Evolutionary conservation across 1,284 basidiomycete species (phyloP).

Genomic region (Neolentinus lepideus): DNA sequence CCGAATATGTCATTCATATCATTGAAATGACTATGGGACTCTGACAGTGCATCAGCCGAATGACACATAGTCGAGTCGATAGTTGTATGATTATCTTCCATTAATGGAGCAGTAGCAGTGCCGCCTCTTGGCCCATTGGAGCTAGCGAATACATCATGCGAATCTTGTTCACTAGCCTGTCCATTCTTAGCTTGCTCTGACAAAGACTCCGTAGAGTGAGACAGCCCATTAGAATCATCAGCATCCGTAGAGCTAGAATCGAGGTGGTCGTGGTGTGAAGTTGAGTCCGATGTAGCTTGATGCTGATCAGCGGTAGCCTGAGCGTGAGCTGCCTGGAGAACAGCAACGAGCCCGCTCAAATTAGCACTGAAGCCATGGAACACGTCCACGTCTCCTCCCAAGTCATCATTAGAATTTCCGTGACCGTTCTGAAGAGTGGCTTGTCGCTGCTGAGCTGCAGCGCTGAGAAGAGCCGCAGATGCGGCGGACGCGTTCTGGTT

Average conservation of each 20-base stretch:
- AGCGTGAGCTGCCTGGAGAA: slow-evolving; percentile 66
- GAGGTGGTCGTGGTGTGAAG: not conserved
- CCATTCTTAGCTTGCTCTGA: not conserved
- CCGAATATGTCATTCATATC: slow-evolving; percentile 72
- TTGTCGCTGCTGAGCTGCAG: slow-evolving; percentile 56
- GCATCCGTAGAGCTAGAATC: not conserved
- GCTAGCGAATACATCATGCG: not conserved
- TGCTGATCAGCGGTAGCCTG: slow-evolving; percentile 13
- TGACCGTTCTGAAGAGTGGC: slow-evolving; percentile 26
- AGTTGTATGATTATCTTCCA: not conserved
- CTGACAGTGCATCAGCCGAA: slow-evolving; percentile 25
- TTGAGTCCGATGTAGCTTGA: not conserved
- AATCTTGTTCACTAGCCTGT: not conserved
- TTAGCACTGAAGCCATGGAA: slow-evolving; percentile 32
- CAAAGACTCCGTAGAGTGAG: not conserved
- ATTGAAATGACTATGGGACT: slow-evolving; percentile 48
- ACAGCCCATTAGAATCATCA: not conserved
- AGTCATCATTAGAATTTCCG: slow-evolving; percentile 6
- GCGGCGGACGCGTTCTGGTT: slow-evolving; percentile 63
- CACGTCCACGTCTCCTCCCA: slow-evolving; percentile 1
- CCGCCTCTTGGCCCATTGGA: not conserved
- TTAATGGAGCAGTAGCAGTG: not conserved
- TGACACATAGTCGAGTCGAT: not conserved
- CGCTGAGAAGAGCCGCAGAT: slow-evolving; percentile 49
- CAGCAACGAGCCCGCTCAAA: slow-evolving; percentile 58